Percentiles rank a stretch among this genome's conserved stretches.
phyloP scores from a whole-genome alignment of 371 early-diverging fungal species.

The Syncephalastrum contaminatum region DNA sequence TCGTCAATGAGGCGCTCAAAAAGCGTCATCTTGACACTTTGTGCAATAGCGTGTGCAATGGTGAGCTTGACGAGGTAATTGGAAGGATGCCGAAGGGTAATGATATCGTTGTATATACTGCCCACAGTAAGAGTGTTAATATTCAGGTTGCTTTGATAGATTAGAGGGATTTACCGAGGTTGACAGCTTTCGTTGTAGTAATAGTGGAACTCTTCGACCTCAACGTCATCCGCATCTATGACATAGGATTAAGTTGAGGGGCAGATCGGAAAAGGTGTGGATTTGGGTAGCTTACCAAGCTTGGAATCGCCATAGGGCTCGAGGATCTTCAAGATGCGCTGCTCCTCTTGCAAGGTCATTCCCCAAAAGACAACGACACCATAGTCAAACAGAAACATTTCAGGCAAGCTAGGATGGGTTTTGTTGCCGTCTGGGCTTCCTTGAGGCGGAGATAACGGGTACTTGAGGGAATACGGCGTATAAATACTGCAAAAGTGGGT shows the following conservation, averaged over 20 bases:
- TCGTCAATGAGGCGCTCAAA: conserved; percentile 83
- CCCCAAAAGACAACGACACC: conserved; percentile 97
- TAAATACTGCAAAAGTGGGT: conserved; percentile 25
- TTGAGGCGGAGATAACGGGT: conserved; percentile 36
- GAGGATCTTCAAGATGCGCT: conserved; percentile 66
- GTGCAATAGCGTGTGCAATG: conserved; percentile 84
- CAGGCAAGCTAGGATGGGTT: conserved; percentile 35
- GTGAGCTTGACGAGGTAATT: conserved; percentile 66
- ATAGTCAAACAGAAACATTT: conserved; percentile 89
- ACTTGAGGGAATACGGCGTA: conserved; percentile 47
- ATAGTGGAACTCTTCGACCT: conserved; percentile 91
- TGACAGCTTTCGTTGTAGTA: conserved; percentile 77
- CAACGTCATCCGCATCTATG: conserved; percentile 68
- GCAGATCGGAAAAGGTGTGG: neutral
- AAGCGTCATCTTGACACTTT: conserved; percentile 82
- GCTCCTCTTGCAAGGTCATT: conserved; percentile 83
- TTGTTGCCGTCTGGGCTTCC: conserved; percentile 18
- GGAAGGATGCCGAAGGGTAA: conserved; percentile 51
- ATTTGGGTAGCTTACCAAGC: conserved; percentile 40
- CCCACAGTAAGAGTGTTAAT: neutral
- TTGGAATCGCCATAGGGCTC: conserved; percentile 70
- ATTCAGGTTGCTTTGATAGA: neutral
- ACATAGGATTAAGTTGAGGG: neutral
- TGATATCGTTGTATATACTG: conserved; percentile 59
- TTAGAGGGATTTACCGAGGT: conserved; percentile 51